Conservation (phyloP, 73 alveolate species). For the Paramecium octaurelia region DNA sequence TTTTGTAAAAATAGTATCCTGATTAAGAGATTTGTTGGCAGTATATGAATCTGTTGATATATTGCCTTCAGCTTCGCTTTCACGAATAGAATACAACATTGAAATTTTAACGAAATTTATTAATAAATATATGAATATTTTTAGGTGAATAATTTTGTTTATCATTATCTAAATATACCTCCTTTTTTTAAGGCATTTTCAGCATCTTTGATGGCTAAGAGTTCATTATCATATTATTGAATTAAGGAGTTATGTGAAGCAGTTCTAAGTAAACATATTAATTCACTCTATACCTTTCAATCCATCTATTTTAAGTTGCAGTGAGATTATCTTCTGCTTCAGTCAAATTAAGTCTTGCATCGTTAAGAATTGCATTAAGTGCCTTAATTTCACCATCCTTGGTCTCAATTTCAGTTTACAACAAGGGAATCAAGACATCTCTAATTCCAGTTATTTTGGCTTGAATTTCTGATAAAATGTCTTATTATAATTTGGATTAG, state of each 20-base stretch:
- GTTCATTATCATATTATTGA: constrained; percentile 1
- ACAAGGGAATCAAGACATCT: not conserved
- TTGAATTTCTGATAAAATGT: constrained; percentile 1
- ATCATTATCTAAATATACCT: constrained; percentile 50
- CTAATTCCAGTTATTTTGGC: not conserved
- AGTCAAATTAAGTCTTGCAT: not conserved
- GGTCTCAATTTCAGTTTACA: not conserved
- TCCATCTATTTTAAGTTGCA: constrained; percentile 35
- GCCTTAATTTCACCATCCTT: constrained; percentile 43
- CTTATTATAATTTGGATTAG: not conserved
- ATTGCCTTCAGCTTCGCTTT: constrained; percentile 13
- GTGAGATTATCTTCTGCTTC: not conserved
- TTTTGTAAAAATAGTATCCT: not conserved
- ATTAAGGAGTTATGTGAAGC: not conserved
- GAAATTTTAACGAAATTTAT: constrained; percentile 31
- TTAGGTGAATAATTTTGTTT: not conserved
- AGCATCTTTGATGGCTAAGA: constrained; percentile 30
- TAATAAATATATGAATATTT: not conserved
- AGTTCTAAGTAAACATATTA: not conserved
- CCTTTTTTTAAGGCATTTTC: constrained; percentile 47
- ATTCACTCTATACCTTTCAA: constrained; percentile 18
- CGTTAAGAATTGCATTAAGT: not conserved
- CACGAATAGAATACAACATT: constrained; percentile 1
- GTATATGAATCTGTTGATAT: not conserved
- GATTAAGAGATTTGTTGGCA: not conserved